Base-by-base conservation (phyloP, 2,329 filamentous ascomycete species). In the Fusarium zealandicum region DNA sequence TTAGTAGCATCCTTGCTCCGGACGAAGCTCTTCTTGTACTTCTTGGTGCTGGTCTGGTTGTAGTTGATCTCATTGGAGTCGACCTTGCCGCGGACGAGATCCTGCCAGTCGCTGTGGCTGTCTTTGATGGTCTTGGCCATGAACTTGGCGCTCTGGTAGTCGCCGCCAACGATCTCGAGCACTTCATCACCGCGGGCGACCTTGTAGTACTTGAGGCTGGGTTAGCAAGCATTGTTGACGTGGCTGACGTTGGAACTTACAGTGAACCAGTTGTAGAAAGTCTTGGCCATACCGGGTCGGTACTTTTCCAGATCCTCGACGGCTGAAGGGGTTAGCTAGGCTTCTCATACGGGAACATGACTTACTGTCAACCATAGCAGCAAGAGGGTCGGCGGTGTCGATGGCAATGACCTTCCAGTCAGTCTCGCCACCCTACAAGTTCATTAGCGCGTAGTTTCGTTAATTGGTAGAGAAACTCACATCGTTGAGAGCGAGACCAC, bases 331-430 rank as follows among this genome's bases (percentile, higher is more conserved):
- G 54, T 72, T 40, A 68, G 62, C 7, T 18, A 6, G 1, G 1
- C 1, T 36, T 3, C 0, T 2, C 1, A 20, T 1, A 1, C 9
- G 4, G 10, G 4, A 0, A 1, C 0, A 11, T n/a, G 6, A 57
- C 70, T 56, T 60, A 75, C 75, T 66, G 36, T 73, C 60, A 3
- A 77, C 66, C 0, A 70, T 38, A 1, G 59, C 47, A 3, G 75
- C 71, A n/a, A 77, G 63, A 2, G 75, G 72, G 22, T 77, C 75
- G 2, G 70, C 69, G 14, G 74, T 56, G 18, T 76, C 75, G 14
- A 77, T 72, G 6, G 51, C 70, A 27, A 77, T 69, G 37, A 76
- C 66, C 40, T 77, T 77, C 75, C 74, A 77, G 54, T 77, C 75
- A 13, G 73, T 74, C 12, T 71, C 54, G 62, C 71, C 33, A 47